Evolutionary conservation across 2,329 filamentous ascomycete genomes (phyloP).

Genomic region (Emergomyces pasteurianus): DNA sequence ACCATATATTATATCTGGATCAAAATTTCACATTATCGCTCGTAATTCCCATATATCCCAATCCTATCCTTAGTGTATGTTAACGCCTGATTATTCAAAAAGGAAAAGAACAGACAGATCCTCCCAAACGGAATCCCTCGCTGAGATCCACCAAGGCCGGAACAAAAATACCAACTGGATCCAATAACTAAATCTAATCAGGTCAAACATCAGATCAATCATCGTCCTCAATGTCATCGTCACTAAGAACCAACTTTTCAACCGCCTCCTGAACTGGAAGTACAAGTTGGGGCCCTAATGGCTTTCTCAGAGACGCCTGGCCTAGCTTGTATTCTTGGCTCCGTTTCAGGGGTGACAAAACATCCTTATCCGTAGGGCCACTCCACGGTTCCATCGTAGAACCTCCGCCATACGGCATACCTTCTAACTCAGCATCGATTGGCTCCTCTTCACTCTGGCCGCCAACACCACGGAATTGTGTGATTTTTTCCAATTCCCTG

Average conservation of each 20-base stretch:
- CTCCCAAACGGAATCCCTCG: not conserved
- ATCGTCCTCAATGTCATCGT: constrained; percentile 74
- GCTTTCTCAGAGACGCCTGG: constrained; percentile 14
- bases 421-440: constrained; percentile 26
- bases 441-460: constrained; percentile 33
- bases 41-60: not conserved
- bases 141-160: not conserved
- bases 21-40: not conserved
- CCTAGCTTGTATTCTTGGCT: constrained; percentile 3
- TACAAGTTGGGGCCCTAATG: constrained; percentile 13
- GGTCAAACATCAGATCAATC: not conserved
- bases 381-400: constrained; percentile 10
- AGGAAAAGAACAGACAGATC: not conserved
- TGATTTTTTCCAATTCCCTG: constrained; percentile 55
- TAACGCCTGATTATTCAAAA: not conserved
- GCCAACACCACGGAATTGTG: constrained; percentile 51
- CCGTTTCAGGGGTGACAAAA: constrained; percentile 4
- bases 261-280: constrained; percentile 37
- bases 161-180: not conserved
- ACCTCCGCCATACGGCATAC: constrained; percentile 3
- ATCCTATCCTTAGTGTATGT: not conserved
- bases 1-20: not conserved
- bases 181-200: not conserved
- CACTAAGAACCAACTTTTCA: constrained; percentile 60
- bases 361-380: constrained; percentile 4